phyloP scores from a whole-genome alignment of 768 basidiomycete genomes.

The Podaxis mareebaensis region DNA sequence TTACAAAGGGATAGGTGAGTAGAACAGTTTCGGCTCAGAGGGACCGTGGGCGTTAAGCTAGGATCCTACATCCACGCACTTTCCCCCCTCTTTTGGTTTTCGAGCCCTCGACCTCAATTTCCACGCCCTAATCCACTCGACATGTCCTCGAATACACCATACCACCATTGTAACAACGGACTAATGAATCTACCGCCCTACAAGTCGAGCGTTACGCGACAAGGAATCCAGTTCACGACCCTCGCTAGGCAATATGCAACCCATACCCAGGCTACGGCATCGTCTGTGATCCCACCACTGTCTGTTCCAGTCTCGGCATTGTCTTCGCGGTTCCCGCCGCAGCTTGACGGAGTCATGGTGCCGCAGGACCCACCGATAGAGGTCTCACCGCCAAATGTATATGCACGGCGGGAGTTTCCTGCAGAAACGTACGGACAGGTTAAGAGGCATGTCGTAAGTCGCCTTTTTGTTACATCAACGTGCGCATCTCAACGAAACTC shows the following conservation, averaged over 20 bases:
- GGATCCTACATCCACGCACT: too few species aligned
- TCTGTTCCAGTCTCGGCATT: too few species aligned
- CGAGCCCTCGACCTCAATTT: too few species aligned
- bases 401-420: background rate
- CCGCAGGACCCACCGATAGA: background rate
- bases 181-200: background rate
- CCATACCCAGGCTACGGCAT: background rate
- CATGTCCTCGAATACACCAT: too few species aligned
- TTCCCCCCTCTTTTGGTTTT: too few species aligned
- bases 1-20: too few species aligned
- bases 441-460: slow-evolving; percentile 1
- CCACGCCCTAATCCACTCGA: too few species aligned
- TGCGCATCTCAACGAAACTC: background rate
- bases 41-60: too few species aligned
- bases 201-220: background rate
- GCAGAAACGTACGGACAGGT: background rate
- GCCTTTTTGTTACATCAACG: background rate
- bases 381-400: background rate
- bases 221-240: background rate
- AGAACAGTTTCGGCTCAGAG: too few species aligned
- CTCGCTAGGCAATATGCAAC: background rate
- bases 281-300: background rate
- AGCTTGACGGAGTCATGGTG: background rate
- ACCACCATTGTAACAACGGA: background rate
- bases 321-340: background rate